Base-by-base conservation (phyloP, 2,329 filamentous ascomycete genomes). In the Emmonsiellopsis sp. region DNA sequence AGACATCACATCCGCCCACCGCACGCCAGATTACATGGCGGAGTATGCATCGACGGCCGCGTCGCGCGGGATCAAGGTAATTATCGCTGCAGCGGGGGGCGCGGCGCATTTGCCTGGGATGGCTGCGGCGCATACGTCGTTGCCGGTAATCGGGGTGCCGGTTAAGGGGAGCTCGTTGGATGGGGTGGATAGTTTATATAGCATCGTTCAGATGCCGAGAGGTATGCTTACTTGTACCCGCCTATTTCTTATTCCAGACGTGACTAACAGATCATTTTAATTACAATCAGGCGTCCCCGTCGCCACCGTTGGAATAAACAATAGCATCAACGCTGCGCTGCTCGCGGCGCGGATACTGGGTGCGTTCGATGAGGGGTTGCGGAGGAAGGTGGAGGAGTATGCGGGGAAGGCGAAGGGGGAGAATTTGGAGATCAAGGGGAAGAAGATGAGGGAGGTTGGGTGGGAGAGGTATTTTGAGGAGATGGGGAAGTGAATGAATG, bases 271-370 rank as follows among this genome's bases (percentile, higher is more conserved):
- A 13, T 38, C 46, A 38, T 26, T 26, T 52, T 52, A 51, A 50
- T 63, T 49, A 63, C 57, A 70, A 70, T 67, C 79, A 62, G 86
- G 86, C 10, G 80, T 85, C 49, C 87, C 87, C 8, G 83, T 85
- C 11, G 86, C 86, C 5, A 89, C 86, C 0, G 85, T 91, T 3
- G 86, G 82, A 9, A 89, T 90, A 67, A 88, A 89, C 69, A 90
- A 90, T 71, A 86, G 84, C 26, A 85, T 85, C 53, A 91, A 90
- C 62, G 87, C 87, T 0, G 86, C 82, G 0, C 73, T 89, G 15
- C 71, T 89, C n/a, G 86, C 86, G 0, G 78, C 85, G 16, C 75
- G 85, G 15, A 85, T 89, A 35, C 67, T 90, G 3, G 84, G 84
- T 3, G 69, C 79, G 3, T 70, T 68, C 57, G 72, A 75, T 56